Conservation (phyloP, 2,329 filamentous ascomycete species). For the Pleomassaria siparia region DNA sequence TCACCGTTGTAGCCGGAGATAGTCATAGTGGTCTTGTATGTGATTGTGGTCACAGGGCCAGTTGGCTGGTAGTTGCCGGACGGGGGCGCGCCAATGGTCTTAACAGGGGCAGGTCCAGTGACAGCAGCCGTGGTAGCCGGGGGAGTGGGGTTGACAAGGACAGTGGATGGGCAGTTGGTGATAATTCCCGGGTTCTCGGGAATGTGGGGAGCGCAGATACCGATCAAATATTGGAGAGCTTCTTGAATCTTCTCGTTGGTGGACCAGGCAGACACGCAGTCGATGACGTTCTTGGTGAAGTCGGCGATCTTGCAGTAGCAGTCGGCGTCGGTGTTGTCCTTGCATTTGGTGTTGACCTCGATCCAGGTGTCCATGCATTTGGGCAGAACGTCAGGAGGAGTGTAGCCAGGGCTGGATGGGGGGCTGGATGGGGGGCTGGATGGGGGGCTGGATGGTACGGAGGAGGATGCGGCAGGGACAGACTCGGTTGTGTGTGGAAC, state of each 20-base stretch:
- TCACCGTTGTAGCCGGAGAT: constrained; percentile 31
- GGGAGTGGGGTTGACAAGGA: constrained; percentile 50
- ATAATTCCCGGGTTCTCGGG: constrained; percentile 81
- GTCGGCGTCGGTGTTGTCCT: constrained; percentile 75
- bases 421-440: constrained; percentile 17
- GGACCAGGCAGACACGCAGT: constrained; percentile 77
- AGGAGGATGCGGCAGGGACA: constrained; percentile 2
- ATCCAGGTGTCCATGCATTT: constrained; percentile 93
- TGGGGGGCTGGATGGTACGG: too few relatives aligned
- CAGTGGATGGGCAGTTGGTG: constrained; percentile 68
- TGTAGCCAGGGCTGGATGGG: constrained; percentile 12
- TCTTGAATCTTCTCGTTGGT: constrained; percentile 64
- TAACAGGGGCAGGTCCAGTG: constrained; percentile 8
- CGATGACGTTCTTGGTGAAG: constrained; percentile 78
- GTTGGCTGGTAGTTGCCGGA: constrained; percentile 11
- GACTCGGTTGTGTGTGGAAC: neutral
- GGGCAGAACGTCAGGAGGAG: constrained; percentile 71
- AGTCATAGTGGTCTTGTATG: constrained; percentile 42
- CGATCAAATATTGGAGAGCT: constrained; percentile 82
- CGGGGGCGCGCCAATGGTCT: constrained; percentile 8
- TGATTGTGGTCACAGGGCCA: constrained; percentile 44
- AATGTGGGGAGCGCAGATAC: constrained; percentile 80
- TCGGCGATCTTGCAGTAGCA: constrained; percentile 85
- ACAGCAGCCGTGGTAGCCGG: constrained; percentile 20
- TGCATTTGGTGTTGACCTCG: constrained; percentile 66